These are phyloP conservation scores for Nepenthes alata DNA, from an alignment of 179 eudicot genomes.

Conservation along the genomic window DNA sequence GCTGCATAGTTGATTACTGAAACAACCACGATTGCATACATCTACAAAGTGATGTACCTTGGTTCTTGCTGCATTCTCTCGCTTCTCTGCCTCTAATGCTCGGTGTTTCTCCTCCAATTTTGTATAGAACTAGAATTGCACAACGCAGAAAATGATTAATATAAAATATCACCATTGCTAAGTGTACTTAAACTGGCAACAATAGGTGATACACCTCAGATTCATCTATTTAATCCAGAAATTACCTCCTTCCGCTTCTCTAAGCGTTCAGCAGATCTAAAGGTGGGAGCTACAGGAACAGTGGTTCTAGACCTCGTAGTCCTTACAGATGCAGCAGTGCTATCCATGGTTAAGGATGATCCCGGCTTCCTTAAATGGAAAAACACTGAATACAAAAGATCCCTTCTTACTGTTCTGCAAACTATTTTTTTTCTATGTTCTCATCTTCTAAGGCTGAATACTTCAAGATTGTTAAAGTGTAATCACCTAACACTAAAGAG, in stretches of 20 bases:
- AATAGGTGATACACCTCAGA: neutral
- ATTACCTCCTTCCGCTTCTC: slow-evolving; percentile 74
- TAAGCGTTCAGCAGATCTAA: slow-evolving; percentile 36
- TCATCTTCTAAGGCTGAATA: too few species aligned
- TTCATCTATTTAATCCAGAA: neutral
- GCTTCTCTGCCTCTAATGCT: slow-evolving; percentile 78
- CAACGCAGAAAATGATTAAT: neutral
- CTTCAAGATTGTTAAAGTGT: too few species aligned
- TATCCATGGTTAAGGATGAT: slow-evolving; percentile 38
- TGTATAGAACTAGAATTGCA: slow-evolving; percentile 43
- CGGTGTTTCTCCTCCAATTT: slow-evolving; percentile 84
- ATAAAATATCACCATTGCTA: neutral
- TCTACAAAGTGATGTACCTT: slow-evolving; percentile 38
- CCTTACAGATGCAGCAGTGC: slow-evolving; percentile 54
- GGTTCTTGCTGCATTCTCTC: slow-evolving; percentile 66
- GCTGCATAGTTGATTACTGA: neutral
- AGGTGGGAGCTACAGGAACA: slow-evolving; percentile 64
- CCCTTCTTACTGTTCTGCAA: too few species aligned
- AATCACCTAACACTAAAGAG: too few species aligned
- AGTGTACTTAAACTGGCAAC: neutral
- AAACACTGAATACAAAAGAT: too few species aligned
- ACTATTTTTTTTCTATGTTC: too few species aligned
- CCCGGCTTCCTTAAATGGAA: neutral
- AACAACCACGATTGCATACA: neutral
- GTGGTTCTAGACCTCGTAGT: slow-evolving; percentile 56